Conservation (phyloP, 371 early-diverging fungal species). For the Fennellomyces sp. region DNA sequence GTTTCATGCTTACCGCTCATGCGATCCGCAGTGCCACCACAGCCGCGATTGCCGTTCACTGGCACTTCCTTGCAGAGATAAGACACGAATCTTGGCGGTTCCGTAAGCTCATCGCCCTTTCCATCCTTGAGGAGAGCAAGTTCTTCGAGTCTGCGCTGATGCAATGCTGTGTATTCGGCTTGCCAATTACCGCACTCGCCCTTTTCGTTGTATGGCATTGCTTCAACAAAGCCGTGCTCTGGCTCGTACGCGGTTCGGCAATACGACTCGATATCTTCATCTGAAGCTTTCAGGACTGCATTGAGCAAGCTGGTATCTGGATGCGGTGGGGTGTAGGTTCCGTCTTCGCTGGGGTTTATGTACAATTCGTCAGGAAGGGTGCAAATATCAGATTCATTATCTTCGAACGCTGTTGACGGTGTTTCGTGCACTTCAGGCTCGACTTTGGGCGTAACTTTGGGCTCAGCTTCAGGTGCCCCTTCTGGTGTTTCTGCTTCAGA, state of each 20-base stretch:
- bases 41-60: constrained; percentile 32
- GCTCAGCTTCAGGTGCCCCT: no score
- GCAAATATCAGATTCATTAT: constrained; percentile 7
- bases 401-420: not conserved
- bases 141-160: constrained; percentile 22
- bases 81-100: constrained; percentile 22
- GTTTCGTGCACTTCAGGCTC: no score
- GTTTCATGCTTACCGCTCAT: constrained; percentile 46
- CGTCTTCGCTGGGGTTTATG: constrained; percentile 28
- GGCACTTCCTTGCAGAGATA: constrained; percentile 27
- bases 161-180: constrained; percentile 24
- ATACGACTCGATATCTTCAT: constrained; percentile 21
- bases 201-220: constrained; percentile 16
- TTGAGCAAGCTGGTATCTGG: constrained; percentile 27
- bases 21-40: constrained; percentile 55
- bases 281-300: constrained; percentile 15
- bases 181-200: constrained; percentile 43
- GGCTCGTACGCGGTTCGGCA: constrained; percentile 26
- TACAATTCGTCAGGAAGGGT: constrained; percentile 19
- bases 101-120: constrained; percentile 12
- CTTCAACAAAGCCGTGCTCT: constrained; percentile 15
- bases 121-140: constrained; percentile 23
- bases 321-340: constrained; percentile 33
- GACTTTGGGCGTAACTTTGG: no score
- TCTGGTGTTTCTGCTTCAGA: no score